Base-by-base conservation (phyloP, 768 basidiomycete species). In the Phanerochaete carnosa region DNA sequence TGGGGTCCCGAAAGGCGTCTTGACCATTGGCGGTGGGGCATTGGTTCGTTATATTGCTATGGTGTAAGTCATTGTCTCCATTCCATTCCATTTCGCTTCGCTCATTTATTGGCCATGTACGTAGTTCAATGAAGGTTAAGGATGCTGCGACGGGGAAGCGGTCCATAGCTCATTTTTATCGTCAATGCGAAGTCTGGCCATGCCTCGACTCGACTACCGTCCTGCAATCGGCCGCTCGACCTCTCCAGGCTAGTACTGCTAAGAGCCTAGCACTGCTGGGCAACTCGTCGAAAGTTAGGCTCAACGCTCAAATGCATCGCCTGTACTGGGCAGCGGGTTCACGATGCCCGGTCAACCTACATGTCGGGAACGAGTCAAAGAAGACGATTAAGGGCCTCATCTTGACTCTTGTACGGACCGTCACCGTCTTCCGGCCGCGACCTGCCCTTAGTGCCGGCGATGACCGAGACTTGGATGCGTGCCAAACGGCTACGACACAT, bases 91-190 rank as follows among this genome's bases (percentile, higher is more conserved):
- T 25, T 29, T 25, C 25, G 35, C 23, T 58, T 26, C 22, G 59
- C 6, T 57, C 51, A 22, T 52, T 3, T 33, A 23, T 15, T 57
- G 12, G 46, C 5, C 62, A 13, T 13, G 13, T 35, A 13, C 33
- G 16, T 19, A 90, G 90, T 5, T 90, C 89, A 11, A 74, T 92
- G 65, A 89, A 89, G 72, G 81, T 95, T 59, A 89, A 88, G 71
- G 85, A 91, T 56, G 68, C 83, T 1, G 73, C 78, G 16, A 83
- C 83, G 3, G 76, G 77, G 28, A 81, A 80, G 65, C 80, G 83
- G 15, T 92, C 90, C 2, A 88, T 95, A 33, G 89, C 94, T 3
- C 94, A 97, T 73, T 94, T 95, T 72, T 96, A 95, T 71, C 85
- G 94, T 9, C 76, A 86, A 49, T 88, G 92, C 71, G 84, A 87